phyloP scores from a whole-genome alignment of 2,329 filamentous ascomycete genomes.

The Fusarium longipes region DNA sequence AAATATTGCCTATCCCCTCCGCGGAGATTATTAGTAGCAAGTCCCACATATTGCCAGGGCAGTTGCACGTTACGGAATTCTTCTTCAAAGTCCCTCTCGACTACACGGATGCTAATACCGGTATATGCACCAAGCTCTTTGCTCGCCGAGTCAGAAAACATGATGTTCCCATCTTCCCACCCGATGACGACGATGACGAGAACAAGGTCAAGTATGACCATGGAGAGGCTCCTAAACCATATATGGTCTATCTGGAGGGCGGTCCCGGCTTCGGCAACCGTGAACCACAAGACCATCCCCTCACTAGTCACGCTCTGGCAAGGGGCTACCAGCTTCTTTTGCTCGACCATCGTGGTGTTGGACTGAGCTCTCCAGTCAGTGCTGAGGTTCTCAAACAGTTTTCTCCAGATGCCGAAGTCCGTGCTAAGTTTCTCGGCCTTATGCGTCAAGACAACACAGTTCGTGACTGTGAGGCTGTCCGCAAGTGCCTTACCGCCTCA shows the following conservation, averaged over 20 bases:
- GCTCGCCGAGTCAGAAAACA: constrained; percentile 77
- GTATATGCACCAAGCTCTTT: constrained; percentile 77
- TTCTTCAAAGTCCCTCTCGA: constrained; percentile 90
- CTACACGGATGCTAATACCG: constrained; percentile 69
- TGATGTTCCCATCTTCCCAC: constrained; percentile 68
- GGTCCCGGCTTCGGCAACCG: constrained; percentile 84
- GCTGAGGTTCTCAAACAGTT: constrained; percentile 71
- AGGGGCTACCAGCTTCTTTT: constrained; percentile 87
- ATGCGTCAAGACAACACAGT: constrained; percentile 94
- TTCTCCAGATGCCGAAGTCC: constrained; percentile 71
- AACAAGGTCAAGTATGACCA: constrained; percentile 19
- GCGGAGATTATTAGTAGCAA: constrained; percentile 57
- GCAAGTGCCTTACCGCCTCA: constrained; percentile 76
- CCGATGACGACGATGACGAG: constrained; percentile 46
- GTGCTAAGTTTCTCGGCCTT: constrained; percentile 82
- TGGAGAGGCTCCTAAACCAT: constrained; percentile 59
- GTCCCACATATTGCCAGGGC: constrained; percentile 65
- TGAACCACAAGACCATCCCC: constrained; percentile 77
- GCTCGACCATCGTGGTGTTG: constrained; percentile 92
- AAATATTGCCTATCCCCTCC: constrained; percentile 47
- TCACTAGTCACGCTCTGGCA: constrained; percentile 77
- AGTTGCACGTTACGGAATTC: constrained; percentile 80
- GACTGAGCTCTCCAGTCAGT: constrained; percentile 83
- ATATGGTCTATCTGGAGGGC: constrained; percentile 82
- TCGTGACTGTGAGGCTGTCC: constrained; percentile 86